phyloP scores from a whole-genome alignment of 2,329 filamentous ascomycete species.

The Ophiocordyceps camponoti-rufipedis region DNA sequence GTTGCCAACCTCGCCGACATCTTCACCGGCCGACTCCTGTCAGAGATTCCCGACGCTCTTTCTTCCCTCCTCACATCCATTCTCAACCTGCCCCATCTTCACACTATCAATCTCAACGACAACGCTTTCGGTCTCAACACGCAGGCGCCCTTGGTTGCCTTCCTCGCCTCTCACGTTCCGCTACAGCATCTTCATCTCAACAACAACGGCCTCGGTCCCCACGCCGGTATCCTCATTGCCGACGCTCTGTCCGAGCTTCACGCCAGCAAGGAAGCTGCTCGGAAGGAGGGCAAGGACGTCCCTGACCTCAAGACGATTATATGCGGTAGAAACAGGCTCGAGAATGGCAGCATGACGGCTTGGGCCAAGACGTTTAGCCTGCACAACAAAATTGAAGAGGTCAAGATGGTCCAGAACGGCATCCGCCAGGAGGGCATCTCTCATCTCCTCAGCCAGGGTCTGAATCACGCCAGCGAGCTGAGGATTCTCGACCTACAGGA shows the following conservation, averaged over 20 bases:
- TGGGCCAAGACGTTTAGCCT: constrained; percentile 81
- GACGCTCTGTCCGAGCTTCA: constrained; percentile 73
- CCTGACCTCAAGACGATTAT: constrained; percentile 89
- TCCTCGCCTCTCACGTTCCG: constrained; percentile 73
- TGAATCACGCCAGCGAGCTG: constrained; percentile 51
- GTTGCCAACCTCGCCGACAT: constrained; percentile 88
- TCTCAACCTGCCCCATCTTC: constrained; percentile 67
- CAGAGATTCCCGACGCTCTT: constrained; percentile 83
- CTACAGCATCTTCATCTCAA: constrained; percentile 91
- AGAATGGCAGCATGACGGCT: constrained; percentile 89
- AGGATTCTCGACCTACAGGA: constrained; percentile 82
- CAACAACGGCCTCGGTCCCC: constrained; percentile 92
- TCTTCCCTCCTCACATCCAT: constrained; percentile 72
- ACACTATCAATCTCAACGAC: constrained; percentile 89
- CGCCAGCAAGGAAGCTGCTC: constrained; percentile 62
- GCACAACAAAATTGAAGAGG: constrained; percentile 61
- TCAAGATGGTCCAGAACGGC: constrained; percentile 98
- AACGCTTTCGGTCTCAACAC: constrained; percentile 97
- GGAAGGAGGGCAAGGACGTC: constrained; percentile 51
- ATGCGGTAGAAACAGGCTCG: constrained; percentile 86
- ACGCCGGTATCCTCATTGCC: constrained; percentile 76
- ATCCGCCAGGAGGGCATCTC: constrained; percentile 88
- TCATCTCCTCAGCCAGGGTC: constrained; percentile 59
- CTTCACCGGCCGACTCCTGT: constrained; percentile 84
- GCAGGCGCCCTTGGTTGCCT: constrained; percentile 79